Evolutionary conservation across 2,329 filamentous ascomycete genomes (phyloP).

Genomic region (Fusarium oligoseptatum): DNA sequence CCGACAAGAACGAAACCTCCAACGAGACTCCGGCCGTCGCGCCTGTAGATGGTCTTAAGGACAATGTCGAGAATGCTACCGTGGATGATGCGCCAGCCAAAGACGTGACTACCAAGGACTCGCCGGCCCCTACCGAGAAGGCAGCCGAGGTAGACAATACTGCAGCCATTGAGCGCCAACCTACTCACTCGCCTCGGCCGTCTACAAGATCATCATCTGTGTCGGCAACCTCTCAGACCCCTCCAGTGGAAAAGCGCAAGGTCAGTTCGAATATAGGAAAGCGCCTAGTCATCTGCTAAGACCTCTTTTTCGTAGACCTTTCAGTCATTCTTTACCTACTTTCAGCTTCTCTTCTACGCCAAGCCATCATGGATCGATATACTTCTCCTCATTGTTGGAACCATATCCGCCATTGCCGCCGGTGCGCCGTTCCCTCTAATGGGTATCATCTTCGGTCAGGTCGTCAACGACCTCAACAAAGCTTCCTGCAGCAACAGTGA

Average conservation of each 20-base stretch:
- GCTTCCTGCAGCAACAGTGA: constrained; percentile 62
- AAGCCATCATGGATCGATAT: constrained; percentile 60
- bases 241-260: constrained; percentile 21
- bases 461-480: constrained; percentile 71
- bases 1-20: background rate
- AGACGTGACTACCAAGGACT: background rate
- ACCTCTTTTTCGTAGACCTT: constrained; percentile 25
- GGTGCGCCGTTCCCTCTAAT: constrained; percentile 74
- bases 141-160: constrained; percentile 7
- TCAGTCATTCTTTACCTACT: constrained; percentile 53
- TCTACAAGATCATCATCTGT: constrained; percentile 28
- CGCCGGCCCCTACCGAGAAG: constrained; percentile 13
- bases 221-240: constrained; percentile 17
- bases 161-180: constrained; percentile 7
- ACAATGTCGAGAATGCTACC: background rate
- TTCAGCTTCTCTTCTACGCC: constrained; percentile 61
- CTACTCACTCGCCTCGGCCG: constrained; percentile 18
- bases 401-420: constrained; percentile 65
- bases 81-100: background rate
- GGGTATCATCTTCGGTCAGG: constrained; percentile 73
- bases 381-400: constrained; percentile 57
- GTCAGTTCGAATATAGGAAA: constrained; percentile 1
- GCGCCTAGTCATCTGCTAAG: constrained; percentile 14
- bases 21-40: background rate
- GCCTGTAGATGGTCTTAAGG: background rate